Percentiles rank a stretch among this genome's conserved stretches.
These are phyloP conservation scores for Erysimum cheiranthoides DNA, from an alignment of 345 rosid species.

Conservation along the genomic window DNA sequence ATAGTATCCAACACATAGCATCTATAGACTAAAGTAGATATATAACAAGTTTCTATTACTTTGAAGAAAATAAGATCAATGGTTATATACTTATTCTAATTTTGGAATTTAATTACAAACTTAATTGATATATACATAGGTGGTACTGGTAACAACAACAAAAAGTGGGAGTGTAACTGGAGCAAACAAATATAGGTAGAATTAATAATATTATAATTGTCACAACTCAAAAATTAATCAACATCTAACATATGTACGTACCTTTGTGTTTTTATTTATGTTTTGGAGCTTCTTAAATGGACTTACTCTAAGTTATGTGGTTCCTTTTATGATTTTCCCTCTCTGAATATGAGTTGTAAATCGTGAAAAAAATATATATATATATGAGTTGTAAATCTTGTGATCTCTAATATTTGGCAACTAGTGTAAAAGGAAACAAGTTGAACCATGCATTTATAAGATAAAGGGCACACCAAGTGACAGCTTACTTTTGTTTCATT, in stretches of 20 bases:
- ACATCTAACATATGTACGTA: conserved; percentile 28
- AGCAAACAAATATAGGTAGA: background rate
- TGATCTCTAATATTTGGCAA: conserved; percentile 27
- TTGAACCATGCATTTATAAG: conserved; percentile 7
- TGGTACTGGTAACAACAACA: background rate
- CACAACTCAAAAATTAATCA: conserved; percentile 1
- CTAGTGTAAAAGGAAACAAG: conserved; percentile 28
- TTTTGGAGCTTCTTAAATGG: conserved; percentile 32
- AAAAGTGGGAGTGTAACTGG: conserved; percentile 10
- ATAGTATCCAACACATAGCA: background rate
- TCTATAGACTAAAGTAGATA: no score
- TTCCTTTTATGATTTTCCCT: conserved; percentile 18
- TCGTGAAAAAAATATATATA: no score
- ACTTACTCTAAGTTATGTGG: conserved; percentile 32
- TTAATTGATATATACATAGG: background rate
- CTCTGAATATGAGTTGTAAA: background rate
- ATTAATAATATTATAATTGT: background rate
- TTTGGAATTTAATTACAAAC: conserved; percentile 3
- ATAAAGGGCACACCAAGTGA: background rate
- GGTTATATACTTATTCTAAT: background rate
- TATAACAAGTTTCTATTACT: background rate
- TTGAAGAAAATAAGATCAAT: no score
- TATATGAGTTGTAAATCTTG: background rate
- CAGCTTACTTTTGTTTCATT: conserved; percentile 2
- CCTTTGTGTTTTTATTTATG: background rate